Evolutionary conservation across 202 grass and related monocot species (phyloP).

Genomic region (Saccharum hybrid): DNA sequence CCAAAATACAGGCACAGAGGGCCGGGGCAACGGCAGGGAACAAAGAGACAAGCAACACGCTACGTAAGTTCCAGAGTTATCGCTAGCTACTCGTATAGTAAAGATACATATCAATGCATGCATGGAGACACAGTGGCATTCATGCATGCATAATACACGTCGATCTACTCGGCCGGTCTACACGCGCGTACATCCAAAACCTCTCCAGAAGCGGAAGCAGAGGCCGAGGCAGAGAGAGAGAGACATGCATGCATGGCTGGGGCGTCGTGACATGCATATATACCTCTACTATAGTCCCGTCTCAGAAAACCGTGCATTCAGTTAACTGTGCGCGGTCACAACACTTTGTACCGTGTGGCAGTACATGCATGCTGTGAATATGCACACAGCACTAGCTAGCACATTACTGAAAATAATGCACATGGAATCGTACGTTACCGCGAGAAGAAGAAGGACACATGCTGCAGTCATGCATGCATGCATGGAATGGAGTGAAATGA

Average conservation of each 20-base stretch:
- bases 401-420: too few relatives aligned
- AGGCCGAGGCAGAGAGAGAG: not conserved
- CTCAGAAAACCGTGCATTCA: constrained; percentile 15
- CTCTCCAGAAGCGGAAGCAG: not conserved
- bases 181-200: constrained; percentile 4
- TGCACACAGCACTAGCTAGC: too few relatives aligned
- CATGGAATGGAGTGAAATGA: not conserved
- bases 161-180: too few relatives aligned
- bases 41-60: not conserved
- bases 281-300: not conserved
- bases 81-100: not conserved
- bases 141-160: too few relatives aligned
- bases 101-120: too few relatives aligned
- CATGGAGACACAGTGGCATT: too few relatives aligned
- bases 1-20: not conserved
- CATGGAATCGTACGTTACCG: too few relatives aligned
- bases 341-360: not conserved
- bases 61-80: not conserved
- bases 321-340: not conserved
- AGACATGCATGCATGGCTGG: not conserved
- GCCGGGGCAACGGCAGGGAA: not conserved
- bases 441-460: not conserved
- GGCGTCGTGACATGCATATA: not conserved
- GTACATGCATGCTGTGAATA: too few relatives aligned
- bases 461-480: not conserved